Evolutionary conservation across 371 early-diverging fungal genomes (phyloP), one percentile per base, ranked within the genome.

Genomic region (Circinella umbellata): DNA sequence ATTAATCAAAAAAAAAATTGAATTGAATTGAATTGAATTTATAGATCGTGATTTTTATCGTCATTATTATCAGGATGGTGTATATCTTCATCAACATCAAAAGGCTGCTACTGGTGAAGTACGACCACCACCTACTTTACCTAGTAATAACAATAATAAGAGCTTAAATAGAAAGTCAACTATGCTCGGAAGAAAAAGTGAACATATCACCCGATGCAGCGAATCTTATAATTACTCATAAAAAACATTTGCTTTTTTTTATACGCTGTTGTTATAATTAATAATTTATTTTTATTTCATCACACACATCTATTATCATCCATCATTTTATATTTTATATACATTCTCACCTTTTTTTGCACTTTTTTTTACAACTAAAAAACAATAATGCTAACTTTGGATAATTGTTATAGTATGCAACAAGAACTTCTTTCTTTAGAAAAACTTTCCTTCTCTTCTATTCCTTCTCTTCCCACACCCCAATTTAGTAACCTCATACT

Each of bases 51-150:
- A 87, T 36, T 88, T 83, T 63, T 88, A 88, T 67, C 79, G 82
- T 48, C 78, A 84, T 20, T 72, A 85, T 66, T 88, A 88, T 70
- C 85, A 86, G 69, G 84, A 88, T 68, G 88, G 88, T n/a, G 87
- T 88, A 14, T 88, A 88, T 69, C 74, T 86, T 37, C 70, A 82
- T 73, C 78, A 77, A 39, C 68, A 73, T n/a, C 74, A 71, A n/a
- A 68, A 68, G 27, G n/a, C 39, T 20, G 60, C 60, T 14, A 51
- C 63, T 4, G 63, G 55, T 11, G 68, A 49, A 57, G 51, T 27
- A 36, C 60, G 68, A 38, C n/a, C 57, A 35, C 65, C 65, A n/a
- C 65, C 65, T 42, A 18, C 48, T 15, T 9, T 48, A 35, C 61
- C 39, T 13, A 35, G 27, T 27, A 27, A 27, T 27, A 27, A 27